Evolutionary conservation across 2,329 filamentous ascomycete species (phyloP).

Genomic region (Monosporascus cannonballus): DNA sequence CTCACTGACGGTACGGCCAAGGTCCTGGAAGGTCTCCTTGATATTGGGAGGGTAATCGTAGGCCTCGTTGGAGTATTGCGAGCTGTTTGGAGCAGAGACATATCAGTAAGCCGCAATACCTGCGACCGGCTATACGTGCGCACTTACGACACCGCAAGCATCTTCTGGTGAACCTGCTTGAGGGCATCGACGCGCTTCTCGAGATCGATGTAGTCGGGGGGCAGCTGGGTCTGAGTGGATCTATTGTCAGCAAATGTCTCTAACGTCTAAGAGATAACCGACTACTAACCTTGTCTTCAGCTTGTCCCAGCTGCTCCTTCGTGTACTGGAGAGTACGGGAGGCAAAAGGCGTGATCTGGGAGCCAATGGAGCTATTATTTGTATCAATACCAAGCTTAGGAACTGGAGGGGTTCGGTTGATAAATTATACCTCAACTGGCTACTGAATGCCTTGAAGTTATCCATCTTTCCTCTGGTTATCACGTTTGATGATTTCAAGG

Average conservation of each 20-base stretch:
- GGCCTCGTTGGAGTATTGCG: constrained; percentile 84
- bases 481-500: background rate
- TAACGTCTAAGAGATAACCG: constrained; percentile 1
- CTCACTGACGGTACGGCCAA: constrained; percentile 91
- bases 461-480: constrained; percentile 37
- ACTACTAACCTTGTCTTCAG: constrained; percentile 74
- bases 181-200: constrained; percentile 98
- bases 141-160: constrained; percentile 89
- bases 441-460: constrained; percentile 52
- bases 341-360: constrained; percentile 85
- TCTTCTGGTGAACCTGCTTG: constrained; percentile 94
- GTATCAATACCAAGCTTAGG: constrained; percentile 11
- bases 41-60: constrained; percentile 97
- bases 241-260: constrained; percentile 1
- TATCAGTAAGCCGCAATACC: constrained; percentile 16
- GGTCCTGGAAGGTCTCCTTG: constrained; percentile 94
- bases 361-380: constrained; percentile 52
- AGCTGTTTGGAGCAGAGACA: constrained; percentile 42
- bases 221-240: constrained; percentile 73
- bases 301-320: constrained; percentile 94
- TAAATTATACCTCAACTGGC: constrained; percentile 45
- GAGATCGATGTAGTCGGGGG: constrained; percentile 94
- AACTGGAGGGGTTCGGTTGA: constrained; percentile 10
- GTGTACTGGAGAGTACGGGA: constrained; percentile 94
- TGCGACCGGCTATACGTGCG: constrained; percentile 2